These are phyloP conservation scores for Marasmius fiardii DNA, from an alignment of 1,284 basidiomycete genomes.

Conservation along the genomic window DNA sequence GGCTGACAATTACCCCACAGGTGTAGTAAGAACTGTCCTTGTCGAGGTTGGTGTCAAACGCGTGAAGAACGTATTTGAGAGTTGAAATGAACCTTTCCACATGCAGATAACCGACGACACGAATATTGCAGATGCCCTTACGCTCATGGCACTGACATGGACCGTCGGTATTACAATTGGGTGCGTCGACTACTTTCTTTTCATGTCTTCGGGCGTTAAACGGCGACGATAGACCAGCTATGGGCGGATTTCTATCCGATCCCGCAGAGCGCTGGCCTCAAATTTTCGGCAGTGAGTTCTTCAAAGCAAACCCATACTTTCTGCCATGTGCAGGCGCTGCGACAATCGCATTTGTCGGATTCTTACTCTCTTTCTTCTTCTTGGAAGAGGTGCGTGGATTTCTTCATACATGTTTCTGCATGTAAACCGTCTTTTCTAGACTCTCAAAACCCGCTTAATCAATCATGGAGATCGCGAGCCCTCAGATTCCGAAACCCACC, in stretches of 20 bases:
- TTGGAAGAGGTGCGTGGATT: slow-evolving; percentile 28
- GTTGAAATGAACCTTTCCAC: not conserved
- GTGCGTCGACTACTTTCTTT: slow-evolving; percentile 12
- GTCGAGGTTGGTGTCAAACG: not conserved
- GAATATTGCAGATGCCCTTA: slow-evolving; percentile 25
- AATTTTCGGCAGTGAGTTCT: slow-evolving; percentile 20
- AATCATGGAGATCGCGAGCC: not conserved
- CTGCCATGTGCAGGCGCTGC: slow-evolving; percentile 29
- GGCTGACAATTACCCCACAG: not conserved
- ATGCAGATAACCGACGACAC: slow-evolving; percentile 24
- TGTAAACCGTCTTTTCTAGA: slow-evolving; percentile 3
- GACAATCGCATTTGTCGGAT: slow-evolving; percentile 21
- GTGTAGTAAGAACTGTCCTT: not conserved
- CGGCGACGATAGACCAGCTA: slow-evolving; percentile 16
- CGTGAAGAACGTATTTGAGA: not conserved
- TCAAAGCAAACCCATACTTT: slow-evolving; percentile 27
- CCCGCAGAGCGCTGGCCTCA: slow-evolving; percentile 25
- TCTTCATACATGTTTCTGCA: slow-evolving; percentile 1
- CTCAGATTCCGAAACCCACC: not conserved
- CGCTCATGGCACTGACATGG: slow-evolving; percentile 23
- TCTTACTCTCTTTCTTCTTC: slow-evolving; percentile 22
- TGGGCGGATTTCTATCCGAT: slow-evolving; percentile 24
- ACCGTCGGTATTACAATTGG: slow-evolving; percentile 20
- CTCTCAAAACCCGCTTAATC: slow-evolving; percentile 17
- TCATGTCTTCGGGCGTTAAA: not conserved